Evolutionary conservation across 371 early-diverging fungal genomes (phyloP).

Genomic region (Syncephalastrum racemosum): DNA sequence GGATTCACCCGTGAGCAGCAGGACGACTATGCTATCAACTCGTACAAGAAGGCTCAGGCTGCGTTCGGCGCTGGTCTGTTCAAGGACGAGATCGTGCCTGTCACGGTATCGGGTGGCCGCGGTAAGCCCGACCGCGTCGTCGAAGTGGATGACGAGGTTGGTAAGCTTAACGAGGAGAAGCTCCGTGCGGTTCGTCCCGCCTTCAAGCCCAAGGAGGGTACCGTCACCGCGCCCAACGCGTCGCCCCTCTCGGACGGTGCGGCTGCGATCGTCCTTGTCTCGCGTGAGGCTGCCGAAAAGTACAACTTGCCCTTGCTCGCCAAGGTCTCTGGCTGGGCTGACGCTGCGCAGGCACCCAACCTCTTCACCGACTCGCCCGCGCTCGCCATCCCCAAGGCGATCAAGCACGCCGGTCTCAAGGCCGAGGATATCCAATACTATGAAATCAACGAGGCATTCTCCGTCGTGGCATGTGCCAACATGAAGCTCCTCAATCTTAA

Average conservation of each 20-base stretch:
- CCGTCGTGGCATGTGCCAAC: slow-evolving; percentile 94
- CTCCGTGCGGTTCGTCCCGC: slow-evolving; percentile 87
- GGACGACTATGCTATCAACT: slow-evolving; percentile 87
- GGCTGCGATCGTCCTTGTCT: slow-evolving; percentile 87
- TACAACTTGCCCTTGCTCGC: slow-evolving; percentile 78
- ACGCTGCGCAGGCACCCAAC: slow-evolving; percentile 80
- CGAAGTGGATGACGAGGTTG: slow-evolving; percentile 76
- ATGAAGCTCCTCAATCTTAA: slow-evolving; percentile 73
- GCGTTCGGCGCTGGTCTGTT: slow-evolving; percentile 76
- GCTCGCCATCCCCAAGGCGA: slow-evolving; percentile 90
- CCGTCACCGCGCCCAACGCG: slow-evolving; percentile 97
- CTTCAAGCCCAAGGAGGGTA: slow-evolving; percentile 82
- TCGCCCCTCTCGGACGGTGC: slow-evolving; percentile 95
- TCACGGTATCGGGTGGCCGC: slow-evolving; percentile 79
- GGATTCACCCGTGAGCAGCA: slow-evolving; percentile 79
- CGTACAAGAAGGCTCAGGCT: slow-evolving; percentile 87
- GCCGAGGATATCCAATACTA: slow-evolving; percentile 75
- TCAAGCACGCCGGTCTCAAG: slow-evolving; percentile 73
- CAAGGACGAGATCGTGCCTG: slow-evolving; percentile 86
- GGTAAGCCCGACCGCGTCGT: slow-evolving; percentile 85
- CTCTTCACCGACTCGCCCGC: slow-evolving; percentile 93
- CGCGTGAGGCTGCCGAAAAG: slow-evolving; percentile 73
- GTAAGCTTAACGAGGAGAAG: slow-evolving; percentile 74
- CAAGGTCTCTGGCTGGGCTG: slow-evolving; percentile 70
- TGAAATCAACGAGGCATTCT: slow-evolving; percentile 99